A percentile compares a stretch with the other conserved stretches of the same genome.
Evolutionary conservation across 2,329 filamentous ascomycete species (phyloP).

Genomic region (Zymoseptoria crescenta): DNA sequence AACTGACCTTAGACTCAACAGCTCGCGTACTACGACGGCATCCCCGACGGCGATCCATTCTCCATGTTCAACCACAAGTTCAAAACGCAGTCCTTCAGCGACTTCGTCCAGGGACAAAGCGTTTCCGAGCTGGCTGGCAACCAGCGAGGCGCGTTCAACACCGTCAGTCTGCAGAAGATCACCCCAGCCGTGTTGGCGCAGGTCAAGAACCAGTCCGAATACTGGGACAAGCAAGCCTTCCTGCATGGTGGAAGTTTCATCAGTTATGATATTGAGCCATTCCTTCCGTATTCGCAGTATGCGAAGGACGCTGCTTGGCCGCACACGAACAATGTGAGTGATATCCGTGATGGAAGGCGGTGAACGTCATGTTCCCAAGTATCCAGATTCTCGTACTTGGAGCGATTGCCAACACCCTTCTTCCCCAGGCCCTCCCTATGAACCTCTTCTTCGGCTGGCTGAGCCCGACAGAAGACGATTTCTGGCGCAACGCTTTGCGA

Average conservation of each 20-base stretch:
- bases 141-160: conserved; percentile 1
- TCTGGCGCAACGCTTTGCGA: background rate
- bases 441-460: background rate
- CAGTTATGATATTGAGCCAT: background rate
- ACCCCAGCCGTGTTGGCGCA: background rate
- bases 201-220: background rate
- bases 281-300: background rate
- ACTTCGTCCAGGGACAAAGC: background rate
- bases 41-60: background rate
- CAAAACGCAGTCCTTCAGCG: background rate
- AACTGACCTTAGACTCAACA: background rate
- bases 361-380: too few species aligned
- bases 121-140: background rate
- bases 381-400: too few species aligned
- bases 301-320: background rate
- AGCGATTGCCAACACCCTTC: background rate
- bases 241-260: background rate
- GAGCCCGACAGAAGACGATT: background rate
- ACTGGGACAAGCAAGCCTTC: background rate
- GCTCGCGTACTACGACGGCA: conserved; percentile 1
- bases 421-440: background rate
- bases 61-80: background rate
- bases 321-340: background rate
- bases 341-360: too few species aligned
- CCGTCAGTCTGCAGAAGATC: background rate